Base-by-base conservation (phyloP, 1,139 yeast genomes). In the Pichia sp. region DNA sequence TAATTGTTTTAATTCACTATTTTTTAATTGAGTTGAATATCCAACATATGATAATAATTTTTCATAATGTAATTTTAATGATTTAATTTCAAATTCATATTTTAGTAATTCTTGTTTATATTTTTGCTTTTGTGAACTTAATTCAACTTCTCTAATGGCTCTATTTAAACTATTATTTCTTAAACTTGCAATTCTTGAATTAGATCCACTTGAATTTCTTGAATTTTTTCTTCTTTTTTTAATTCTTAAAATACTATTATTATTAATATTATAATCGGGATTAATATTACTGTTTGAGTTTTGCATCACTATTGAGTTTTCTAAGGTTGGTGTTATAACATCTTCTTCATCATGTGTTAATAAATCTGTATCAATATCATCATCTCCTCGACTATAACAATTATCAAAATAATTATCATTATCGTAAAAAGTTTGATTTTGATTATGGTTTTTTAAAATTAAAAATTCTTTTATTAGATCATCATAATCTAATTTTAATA, bases 11-110 rank as follows among this genome's bases (percentile, higher is more conserved):
- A 38, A 11, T 9, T 39, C 42, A 24, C 35, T 35, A 11, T 45
- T 41, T 6, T 42, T 73, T 48, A 73, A 71, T 52, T 77, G 82
- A 46, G 75, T 61, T 51, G 76, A 74, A 54, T 75, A 77, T 28
- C 82, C 81, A 57, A 77, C 77, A 55, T 75, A 77, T 25, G 80
- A 73, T 45, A 75, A 62, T 33, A 77, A 64, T 56, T 77, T 76
- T 49, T 77, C 82, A 57, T 76, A 76, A 54, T 77, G 81, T 44
- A 76, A 59, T 52, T 71, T 70, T 49, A 77, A 63, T 11, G 80
- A 74, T 56, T 72, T 77, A 41, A 76, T 63, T 58, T 76, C 80
- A 59, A 77, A 77, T 53, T 71, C 70, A 51, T 76, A 64, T 54
- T 71, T 74, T 59, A 70, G 73, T 48, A 75, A 65, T 51, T 76